phyloP scores from a whole-genome alignment of 2,329 filamentous ascomycete genomes.

The Stagonosporopsis vannaccii region DNA sequence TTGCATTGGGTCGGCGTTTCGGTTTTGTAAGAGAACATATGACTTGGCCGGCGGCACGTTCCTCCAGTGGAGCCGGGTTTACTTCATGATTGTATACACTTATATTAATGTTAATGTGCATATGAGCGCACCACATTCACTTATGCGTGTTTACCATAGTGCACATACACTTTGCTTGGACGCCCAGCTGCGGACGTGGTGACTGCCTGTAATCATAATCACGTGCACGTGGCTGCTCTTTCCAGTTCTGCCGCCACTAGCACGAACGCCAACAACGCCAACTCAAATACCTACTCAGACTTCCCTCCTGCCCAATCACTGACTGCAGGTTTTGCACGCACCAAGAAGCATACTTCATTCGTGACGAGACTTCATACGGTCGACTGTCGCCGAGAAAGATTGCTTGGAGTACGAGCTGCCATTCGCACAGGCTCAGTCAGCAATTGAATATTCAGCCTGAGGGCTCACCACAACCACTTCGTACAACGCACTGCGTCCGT shows the following conservation, averaged over 20 bases:
- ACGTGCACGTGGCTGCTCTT: conserved; percentile 1
- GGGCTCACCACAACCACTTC: conserved; percentile 27
- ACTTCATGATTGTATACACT: conserved; percentile 7
- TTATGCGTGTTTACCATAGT: not conserved
- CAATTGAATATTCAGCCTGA: conserved; percentile 32
- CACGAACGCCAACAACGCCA: not conserved
- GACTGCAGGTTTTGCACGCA: conserved; percentile 16
- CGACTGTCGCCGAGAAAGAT: conserved; percentile 21
- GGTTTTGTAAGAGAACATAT: conserved; percentile 7
- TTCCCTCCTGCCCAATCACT: conserved; percentile 11
- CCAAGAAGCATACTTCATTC: conserved; percentile 22
- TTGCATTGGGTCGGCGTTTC: conserved; percentile 9
- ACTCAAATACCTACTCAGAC: conserved; percentile 17
- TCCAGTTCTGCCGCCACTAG: conserved; percentile 17
- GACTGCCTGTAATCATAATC: not conserved
- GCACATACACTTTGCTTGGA: not conserved
- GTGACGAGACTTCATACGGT: conserved; percentile 20
- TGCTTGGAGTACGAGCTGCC: conserved; percentile 24
- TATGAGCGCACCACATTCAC: conserved; percentile 5
- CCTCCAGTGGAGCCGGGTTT: not conserved
- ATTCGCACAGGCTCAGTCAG: conserved; percentile 24
- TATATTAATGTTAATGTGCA: conserved; percentile 16
- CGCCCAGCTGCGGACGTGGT: not conserved
- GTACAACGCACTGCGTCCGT: conserved; percentile 25
- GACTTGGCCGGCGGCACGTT: not conserved